Base-by-base conservation (phyloP, 169 alveolate species). In the Plasmodium knowlesi region DNA sequence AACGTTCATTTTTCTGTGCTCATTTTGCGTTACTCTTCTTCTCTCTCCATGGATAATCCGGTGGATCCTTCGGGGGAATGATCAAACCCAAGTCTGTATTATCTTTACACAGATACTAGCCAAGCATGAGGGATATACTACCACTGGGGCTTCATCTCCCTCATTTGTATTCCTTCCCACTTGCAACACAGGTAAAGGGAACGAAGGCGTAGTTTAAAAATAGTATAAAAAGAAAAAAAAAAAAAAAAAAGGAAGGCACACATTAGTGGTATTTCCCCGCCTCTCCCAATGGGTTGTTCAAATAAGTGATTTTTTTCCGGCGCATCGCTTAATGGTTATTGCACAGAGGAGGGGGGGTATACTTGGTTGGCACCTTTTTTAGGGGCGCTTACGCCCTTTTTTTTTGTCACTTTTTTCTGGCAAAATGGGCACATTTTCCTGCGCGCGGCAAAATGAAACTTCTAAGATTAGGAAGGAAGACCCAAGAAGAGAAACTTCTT, bases 1-100 rank as follows among this genome's bases (percentile, higher is more conserved):
- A n/a, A 88, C n/a, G 74, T 79, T 88, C 94, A 88, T 88, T 78
- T 88, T 85, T 78, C 53, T 57, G 28, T 25, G 67, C 41, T 19
- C 82, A 88, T 88, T 61, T 71, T 88, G 34, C 19, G 57, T 57
- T 76, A 1, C 50, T 57, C 50, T 67, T 82, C 71, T 34, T 12
- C 39, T 8, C 32, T 22, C 54, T 32, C 83, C 34, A 34, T 39
- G 28, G 5, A 22, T 4, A 28, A 0, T 73, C 39, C 28, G 32
- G 53, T 73, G 34, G 32, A 5, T 73, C 32, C 53, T 73, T 32
- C 82, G 0, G 82, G 16, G 34, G 34, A 22, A 39, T 67, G 76
- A 67, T 25, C 5, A 67, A n/a, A 37, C 76, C 37, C n/a, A 28
- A 4, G 30, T 67, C 37, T 67, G n/a, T 67, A 0, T 22, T 22